Conservation (phyloP, 75 land plant genomes). For the Selaginella tamariscina region DNA sequence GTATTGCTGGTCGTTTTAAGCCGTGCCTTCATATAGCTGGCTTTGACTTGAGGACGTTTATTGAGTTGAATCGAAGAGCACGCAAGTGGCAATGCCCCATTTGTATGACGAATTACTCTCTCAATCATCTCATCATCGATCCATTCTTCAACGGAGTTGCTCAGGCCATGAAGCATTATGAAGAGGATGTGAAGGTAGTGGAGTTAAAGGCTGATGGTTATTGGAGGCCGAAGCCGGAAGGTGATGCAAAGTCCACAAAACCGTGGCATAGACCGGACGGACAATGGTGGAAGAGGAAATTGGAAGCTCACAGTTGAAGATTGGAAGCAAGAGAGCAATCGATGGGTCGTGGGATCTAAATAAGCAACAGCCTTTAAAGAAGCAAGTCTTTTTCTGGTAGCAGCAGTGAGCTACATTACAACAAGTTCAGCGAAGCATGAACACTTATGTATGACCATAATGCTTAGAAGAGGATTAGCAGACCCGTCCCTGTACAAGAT, state of each 20-base stretch:
- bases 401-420: no score
- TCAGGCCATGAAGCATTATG: slow-evolving; percentile 42
- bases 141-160: slow-evolving; percentile 79
- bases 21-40: slow-evolving; percentile 95
- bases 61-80: slow-evolving; percentile 83
- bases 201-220: slow-evolving; percentile 91
- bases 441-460: no score
- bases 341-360: slow-evolving; percentile 87
- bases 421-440: no score
- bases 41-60: slow-evolving; percentile 90
- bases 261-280: slow-evolving; percentile 43
- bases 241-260: slow-evolving; percentile 25
- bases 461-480: no score
- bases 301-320: slow-evolving; percentile 36
- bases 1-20: slow-evolving; percentile 81
- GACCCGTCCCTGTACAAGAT: no score
- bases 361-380: no score
- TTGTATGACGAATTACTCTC: slow-evolving; percentile 75
- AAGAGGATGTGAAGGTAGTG: slow-evolving; percentile 86
- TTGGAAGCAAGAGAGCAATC: slow-evolving; percentile 54
- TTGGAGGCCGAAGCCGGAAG: slow-evolving; percentile 74
- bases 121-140: slow-evolving; percentile 68
- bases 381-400: no score
- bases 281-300: slow-evolving; percentile 29
- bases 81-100: slow-evolving; percentile 99